Base-by-base conservation (phyloP, 495 filamentous ascomycete genomes). In the Xylaria scruposa region DNA sequence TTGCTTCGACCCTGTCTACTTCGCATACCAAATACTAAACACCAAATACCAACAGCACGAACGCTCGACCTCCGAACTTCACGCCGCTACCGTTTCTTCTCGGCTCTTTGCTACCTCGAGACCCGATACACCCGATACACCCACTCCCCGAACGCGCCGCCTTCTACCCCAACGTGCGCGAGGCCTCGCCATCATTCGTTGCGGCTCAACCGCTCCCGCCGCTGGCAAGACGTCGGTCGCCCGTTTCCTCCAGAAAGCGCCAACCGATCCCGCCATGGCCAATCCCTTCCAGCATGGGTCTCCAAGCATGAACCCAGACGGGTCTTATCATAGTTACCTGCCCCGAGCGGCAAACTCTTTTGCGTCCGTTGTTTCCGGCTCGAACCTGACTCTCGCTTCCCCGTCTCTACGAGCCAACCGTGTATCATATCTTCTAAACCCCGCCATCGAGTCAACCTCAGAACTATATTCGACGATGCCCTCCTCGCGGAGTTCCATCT, bases 361-460 rank as follows among this genome's bases (percentile, higher is more conserved):
- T 85, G 93, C 94, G 60, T 93, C 93, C 65, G 92, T 94, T 62
- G 88, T 92, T 64, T 91, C 94, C 42, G 92, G 93, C 67, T 83
- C 90, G 76, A 85, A 74, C 70, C 61, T 76, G 73, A 73, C 58
- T 63, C 72, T 82, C 76, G 66, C 61, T 10, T 77, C 83, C 31
- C 82, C 86, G 53, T 81, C 86, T 76, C 75, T 80, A 76, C 87
- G 83, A 70, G 82, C 81, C 58, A 85, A 79, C 78, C 84, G 86
- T 54, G 88, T 92, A 76, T 88, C 90, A 1, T 88, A 91, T 75
- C 83, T 93, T 24, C 83, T 90, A 33, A 89, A 87, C 79, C 81
- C 87, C 51, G 82, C 80, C 69, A 78, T 84, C 73, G 83, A 87
- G 72, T 77, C 79, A 75, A 71, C 74, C 68, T 79, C 79, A 53